A percentile compares a stretch with the other conserved stretches of the same genome.
These are phyloP conservation scores for Botrytis deweyae DNA, from an alignment of 2,329 filamentous ascomycete species.

Conservation along the genomic window DNA sequence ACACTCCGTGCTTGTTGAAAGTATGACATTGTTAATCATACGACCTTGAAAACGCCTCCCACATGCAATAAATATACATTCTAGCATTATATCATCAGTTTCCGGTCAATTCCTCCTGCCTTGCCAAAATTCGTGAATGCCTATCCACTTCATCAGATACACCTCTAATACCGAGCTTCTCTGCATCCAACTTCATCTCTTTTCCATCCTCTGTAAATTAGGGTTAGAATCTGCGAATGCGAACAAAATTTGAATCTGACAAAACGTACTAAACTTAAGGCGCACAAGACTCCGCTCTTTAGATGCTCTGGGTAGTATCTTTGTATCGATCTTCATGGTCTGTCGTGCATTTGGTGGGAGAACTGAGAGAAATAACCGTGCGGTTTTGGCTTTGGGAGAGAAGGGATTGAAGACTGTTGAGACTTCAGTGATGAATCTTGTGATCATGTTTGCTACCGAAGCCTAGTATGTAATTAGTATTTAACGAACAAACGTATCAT, in stretches of 20 bases:
- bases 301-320: constrained; percentile 68
- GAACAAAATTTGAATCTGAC: not conserved
- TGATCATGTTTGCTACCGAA: constrained; percentile 63
- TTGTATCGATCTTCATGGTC: constrained; percentile 75
- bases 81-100: constrained; percentile 28
- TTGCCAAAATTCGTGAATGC: constrained; percentile 78
- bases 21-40: constrained; percentile 18
- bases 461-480: constrained; percentile 1
- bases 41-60: constrained; percentile 32
- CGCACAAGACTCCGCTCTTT: constrained; percentile 66
- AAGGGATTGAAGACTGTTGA: constrained; percentile 92
- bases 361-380: constrained; percentile 81
- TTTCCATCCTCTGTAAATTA: constrained; percentile 77
- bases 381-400: constrained; percentile 73
- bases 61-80: constrained; percentile 31
- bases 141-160: constrained; percentile 86
- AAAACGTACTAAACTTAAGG: constrained; percentile 77
- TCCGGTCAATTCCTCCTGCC: constrained; percentile 74
- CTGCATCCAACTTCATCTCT: constrained; percentile 78
- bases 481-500: not conserved
- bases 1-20: not conserved
- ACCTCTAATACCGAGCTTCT: constrained; percentile 79
- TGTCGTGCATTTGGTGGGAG: constrained; percentile 77
- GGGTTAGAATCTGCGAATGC: constrained; percentile 29
- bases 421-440: constrained; percentile 81